phyloP scores from a whole-genome alignment of 1,139 yeast species.

The Hanseniaspora gamundiae region DNA sequence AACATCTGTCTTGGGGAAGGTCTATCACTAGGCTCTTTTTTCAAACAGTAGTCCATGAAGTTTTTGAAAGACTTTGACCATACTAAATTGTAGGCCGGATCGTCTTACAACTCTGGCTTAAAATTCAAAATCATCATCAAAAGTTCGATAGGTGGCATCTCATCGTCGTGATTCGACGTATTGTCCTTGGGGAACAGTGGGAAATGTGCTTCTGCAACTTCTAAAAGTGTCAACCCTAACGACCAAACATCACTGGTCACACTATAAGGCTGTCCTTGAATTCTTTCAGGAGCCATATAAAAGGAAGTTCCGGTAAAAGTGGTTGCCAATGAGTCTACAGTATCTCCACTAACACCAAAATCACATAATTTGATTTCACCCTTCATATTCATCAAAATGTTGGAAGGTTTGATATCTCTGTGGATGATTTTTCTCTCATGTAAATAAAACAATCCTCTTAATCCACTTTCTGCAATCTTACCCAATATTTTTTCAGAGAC shows the following conservation, averaged over 20 bases:
- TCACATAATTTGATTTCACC: slow-evolving; percentile 92
- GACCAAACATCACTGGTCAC: slow-evolving; percentile 97
- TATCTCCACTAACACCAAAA: slow-evolving; percentile 98
- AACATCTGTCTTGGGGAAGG: slow-evolving; percentile 92
- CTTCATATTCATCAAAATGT: slow-evolving; percentile 55
- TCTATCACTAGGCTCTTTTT: slow-evolving; percentile 64
- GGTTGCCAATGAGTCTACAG: slow-evolving; percentile 85
- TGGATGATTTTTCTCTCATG: slow-evolving; percentile 85
- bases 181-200: slow-evolving; percentile 39
- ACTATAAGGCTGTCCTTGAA: slow-evolving; percentile 87
- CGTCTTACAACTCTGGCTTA: slow-evolving; percentile 69
- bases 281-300: slow-evolving; percentile 97
- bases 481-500: slow-evolving; percentile 90
- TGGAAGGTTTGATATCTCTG: slow-evolving; percentile 89
- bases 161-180: slow-evolving; percentile 25
- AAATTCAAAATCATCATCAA: slow-evolving; percentile 69
- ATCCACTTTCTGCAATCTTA: slow-evolving; percentile 73
- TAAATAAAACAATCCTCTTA: slow-evolving; percentile 73
- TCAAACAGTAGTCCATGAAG: slow-evolving; percentile 69
- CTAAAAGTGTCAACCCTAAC: slow-evolving; percentile 76
- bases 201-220: slow-evolving; percentile 81
- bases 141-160: slow-evolving; percentile 71
- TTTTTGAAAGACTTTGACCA: slow-evolving; percentile 83
- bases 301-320: slow-evolving; percentile 95
- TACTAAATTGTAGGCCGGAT: slow-evolving; percentile 57